Evolutionary conservation across 257 asterid genomes (phyloP), one percentile per base, ranked within the genome.

Genomic region (Primulina tabacum): DNA sequence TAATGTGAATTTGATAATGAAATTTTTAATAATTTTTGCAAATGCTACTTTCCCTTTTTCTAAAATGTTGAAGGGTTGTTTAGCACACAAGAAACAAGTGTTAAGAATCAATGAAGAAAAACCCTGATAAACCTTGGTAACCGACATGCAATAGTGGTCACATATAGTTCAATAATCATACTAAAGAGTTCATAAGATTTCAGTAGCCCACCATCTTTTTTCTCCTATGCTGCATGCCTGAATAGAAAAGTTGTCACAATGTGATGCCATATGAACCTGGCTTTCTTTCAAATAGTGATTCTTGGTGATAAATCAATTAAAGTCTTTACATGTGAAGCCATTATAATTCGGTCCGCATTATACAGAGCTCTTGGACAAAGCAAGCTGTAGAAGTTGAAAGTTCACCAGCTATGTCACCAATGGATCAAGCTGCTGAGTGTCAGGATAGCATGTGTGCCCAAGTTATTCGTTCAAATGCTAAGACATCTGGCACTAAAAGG

Each of bases 361-460:
- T 72, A 43, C 89, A 90, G 97, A 88, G 87, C 78, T 88, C 92
- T 55, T 90, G 96, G 97, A 87, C 90, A 50, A 88, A 90, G 74
- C 90, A 85, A 73, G 95, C 84, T 73, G 83, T 77, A 66, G 90
- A 85, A 75, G 81, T 78, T 77, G 90, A 84, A 58, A 78, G 87
- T 86, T 78, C 89, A 74, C 84, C 74, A 82, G 80, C 79, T 77
- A 65, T 71, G 60, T 82, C 88, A 72, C 89, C 89, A 72, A 53
- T 69, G 71, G 76, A 83, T 78, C 88, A 80, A 71, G 81, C 72
- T 50, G 81, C 82, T 65, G 90, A 84, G 78, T 67, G 77, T 65
- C 86, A 79, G 63, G 92, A 81, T 64, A 85, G 92, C 76, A 81
- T 83, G 9, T 82, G 84, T 65, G 95, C 92, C 34, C 95, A 81